phyloP scores from a whole-genome alignment of 1,139 yeast genomes.

The Yamadazyma atmosphaerica region DNA sequence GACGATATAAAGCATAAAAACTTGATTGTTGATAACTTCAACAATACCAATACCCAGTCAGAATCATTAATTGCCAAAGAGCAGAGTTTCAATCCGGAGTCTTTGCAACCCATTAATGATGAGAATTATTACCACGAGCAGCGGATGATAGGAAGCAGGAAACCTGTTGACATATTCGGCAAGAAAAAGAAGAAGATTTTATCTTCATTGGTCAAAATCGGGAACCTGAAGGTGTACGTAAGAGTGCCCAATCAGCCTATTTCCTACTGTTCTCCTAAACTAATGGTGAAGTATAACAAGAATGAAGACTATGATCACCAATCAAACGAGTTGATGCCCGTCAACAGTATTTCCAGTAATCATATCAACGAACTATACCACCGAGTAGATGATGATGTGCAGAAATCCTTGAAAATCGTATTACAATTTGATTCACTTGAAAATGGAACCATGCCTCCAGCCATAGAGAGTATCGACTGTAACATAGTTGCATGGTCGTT shows the following conservation, averaged over 20 bases:
- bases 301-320: constrained; percentile 10
- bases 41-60: constrained; percentile 9
- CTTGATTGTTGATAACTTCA: constrained; percentile 18
- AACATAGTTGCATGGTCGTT: constrained; percentile 46
- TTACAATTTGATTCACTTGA: constrained; percentile 26
- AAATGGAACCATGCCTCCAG: constrained; percentile 29
- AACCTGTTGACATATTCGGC: constrained; percentile 27
- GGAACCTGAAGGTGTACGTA: constrained; percentile 35
- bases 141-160: constrained; percentile 30
- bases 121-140: constrained; percentile 21
- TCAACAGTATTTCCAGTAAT: constrained; percentile 19
- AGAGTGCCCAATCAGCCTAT: constrained; percentile 35
- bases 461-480: constrained; percentile 31
- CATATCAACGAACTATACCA: constrained; percentile 36
- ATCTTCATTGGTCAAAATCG: constrained; percentile 35
- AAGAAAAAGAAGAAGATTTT: constrained; percentile 42
- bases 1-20: constrained; percentile 38
- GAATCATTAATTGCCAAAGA: constrained; percentile 14
- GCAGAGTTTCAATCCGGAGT: constrained; percentile 5
- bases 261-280: constrained; percentile 41
- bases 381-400: constrained; percentile 24
- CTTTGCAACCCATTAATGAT: constrained; percentile 7
- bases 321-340: constrained; percentile 18
- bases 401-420: constrained; percentile 26
- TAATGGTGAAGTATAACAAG: constrained; percentile 39